Base-by-base conservation (phyloP, 2,329 filamentous ascomycete species). In the Penicillium thymicola region DNA sequence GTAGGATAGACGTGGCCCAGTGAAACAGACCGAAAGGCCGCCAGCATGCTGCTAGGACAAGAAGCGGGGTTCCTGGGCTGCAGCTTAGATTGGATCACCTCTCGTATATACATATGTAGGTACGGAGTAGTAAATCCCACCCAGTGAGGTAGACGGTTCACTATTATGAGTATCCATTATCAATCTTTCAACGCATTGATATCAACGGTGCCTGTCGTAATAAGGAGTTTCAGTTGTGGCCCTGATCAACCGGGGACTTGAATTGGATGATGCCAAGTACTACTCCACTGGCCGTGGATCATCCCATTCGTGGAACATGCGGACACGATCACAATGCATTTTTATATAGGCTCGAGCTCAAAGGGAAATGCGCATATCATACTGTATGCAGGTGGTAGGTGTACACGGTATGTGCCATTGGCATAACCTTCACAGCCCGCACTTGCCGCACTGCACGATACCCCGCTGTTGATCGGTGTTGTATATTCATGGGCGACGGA, bases 361-460 rank as follows among this genome's bases (percentile, higher is more conserved):
- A 25, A 23, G 14, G 16, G 25, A 51, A 21, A 23, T 42, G 37
- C 42, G 32, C 25, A 32, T 38, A 34, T 40, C 40, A 40, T 45
- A 40, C 41, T 18, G 8, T 46, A 23, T 30, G 27, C 16, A 40
- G 27, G 30, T 30, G 38, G 27, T 44, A 51, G 25, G 18, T 42
- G 36, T 28, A 51, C 27, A 42, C 13, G 14, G 13, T 41, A 50
- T 42, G 27, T 43, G 28, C 37, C 10, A 23, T 34, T 28, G 14
- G 55, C 53, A 56, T 38, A 42, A 45, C 42, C 53, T 34, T 47
- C 43, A 54, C 40, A 55, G 16, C 46, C 61, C 64, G 64, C 64
- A 57, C 41, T 61, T 60, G 50, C 61, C 62, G 61, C 64, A 41
- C 8, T 47, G 46, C 36, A 57, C 21, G 13, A 45, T 46, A 52